Conservation (phyloP, 257 asterid genomes). For the Apocynum venetum region DNA sequence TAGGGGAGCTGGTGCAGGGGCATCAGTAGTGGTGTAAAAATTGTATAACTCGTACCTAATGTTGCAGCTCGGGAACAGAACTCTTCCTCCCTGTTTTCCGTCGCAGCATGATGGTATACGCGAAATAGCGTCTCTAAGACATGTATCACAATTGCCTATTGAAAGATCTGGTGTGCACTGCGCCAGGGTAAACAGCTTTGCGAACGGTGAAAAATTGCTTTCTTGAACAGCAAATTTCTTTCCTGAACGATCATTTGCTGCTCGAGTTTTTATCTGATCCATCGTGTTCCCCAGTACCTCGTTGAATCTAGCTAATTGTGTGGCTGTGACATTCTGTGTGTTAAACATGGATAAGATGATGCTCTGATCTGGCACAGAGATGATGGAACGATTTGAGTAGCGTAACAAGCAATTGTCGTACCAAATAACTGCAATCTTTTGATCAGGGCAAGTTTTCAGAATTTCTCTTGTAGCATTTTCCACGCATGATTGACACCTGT, state of each 20-base stretch:
- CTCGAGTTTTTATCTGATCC: not conserved
- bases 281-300: not conserved
- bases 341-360: fast-evolving
- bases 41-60: slow-evolving; percentile 1
- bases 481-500: slow-evolving; percentile 27
- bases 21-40: not conserved
- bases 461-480: not conserved
- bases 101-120: slow-evolving; percentile 1
- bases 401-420: slow-evolving; percentile 24
- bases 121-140: slow-evolving; percentile 11
- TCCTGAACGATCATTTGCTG: not conserved
- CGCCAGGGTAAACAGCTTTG: slow-evolving; percentile 9
- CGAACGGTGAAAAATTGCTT: not conserved
- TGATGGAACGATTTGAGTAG: slow-evolving; percentile 13
- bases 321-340: not conserved
- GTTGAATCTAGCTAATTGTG: not conserved
- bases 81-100: slow-evolving; percentile 8
- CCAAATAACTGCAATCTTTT: slow-evolving; percentile 21
- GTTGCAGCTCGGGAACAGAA: slow-evolving; percentile 15
- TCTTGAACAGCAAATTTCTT: slow-evolving; percentile 18
- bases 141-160: slow-evolving; percentile 5
- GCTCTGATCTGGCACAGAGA: not conserved
- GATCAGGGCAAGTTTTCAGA: slow-evolving; percentile 18
- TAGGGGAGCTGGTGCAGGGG: not conserved
- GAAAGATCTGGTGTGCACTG: slow-evolving; percentile 38